Conservation (phyloP, 768 basidiomycete genomes). For the Serpula lacrymans region DNA sequence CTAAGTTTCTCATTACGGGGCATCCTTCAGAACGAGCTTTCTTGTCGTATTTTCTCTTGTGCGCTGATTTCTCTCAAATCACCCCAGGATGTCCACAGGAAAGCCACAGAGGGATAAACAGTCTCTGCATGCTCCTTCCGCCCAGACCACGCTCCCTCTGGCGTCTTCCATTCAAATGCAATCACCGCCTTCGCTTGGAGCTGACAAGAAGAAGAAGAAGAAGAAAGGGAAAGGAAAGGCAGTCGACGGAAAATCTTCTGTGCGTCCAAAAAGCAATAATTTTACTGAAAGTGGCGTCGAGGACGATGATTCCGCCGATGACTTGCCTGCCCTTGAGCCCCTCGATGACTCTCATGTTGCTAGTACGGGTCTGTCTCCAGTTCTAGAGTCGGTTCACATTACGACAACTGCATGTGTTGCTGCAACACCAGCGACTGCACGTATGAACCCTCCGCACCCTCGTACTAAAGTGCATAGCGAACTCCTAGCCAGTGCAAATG, state of each 20-base stretch:
- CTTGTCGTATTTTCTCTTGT: neutral
- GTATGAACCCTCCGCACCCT: slow-evolving; percentile 27
- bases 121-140: slow-evolving; percentile 5
- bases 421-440: slow-evolving; percentile 29
- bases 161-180: slow-evolving; percentile 8
- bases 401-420: slow-evolving; percentile 44
- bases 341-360: slow-evolving; percentile 13
- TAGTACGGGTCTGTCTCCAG: slow-evolving; percentile 39
- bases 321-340: slow-evolving; percentile 22
- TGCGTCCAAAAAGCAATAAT: neutral
- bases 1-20: neutral
- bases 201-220: slow-evolving; percentile 44
- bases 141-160: slow-evolving; percentile 7
- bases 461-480: slow-evolving; percentile 51
- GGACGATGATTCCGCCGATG: slow-evolving; percentile 18
- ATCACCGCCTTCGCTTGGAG: slow-evolving; percentile 5
- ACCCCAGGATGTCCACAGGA: slow-evolving; percentile 25
- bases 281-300: neutral
- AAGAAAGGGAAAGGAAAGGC: slow-evolving; percentile 39
- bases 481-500: slow-evolving; percentile 56
- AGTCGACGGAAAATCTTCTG: slow-evolving; percentile 17
- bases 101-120: slow-evolving; percentile 25
- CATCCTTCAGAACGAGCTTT: neutral
- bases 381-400: slow-evolving; percentile 45
- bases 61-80: slow-evolving; percentile 6